Base-by-base conservation (phyloP, 306 rosid genomes). In the Vicia faba region DNA sequence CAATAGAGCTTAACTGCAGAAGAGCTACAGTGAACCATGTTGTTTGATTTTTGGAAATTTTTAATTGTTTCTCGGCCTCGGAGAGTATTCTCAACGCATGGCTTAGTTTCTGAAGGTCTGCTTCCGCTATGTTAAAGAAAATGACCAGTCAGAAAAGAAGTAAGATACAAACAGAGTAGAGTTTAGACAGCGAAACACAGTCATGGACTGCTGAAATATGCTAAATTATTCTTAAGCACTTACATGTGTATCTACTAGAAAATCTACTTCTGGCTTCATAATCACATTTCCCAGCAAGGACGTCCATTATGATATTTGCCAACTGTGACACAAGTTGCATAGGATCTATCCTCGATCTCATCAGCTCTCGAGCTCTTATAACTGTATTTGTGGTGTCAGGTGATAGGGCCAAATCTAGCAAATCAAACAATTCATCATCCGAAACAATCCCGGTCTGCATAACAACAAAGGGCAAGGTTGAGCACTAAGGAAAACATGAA, bases 1-100 rank as follows among this genome's bases (percentile, higher is more conserved):
- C 96, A 12, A 31, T 38, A 23, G 91, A 83, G 73, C 91, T 88
- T 65, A 91, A 78, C 83, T 88, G 97, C 44, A 91, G 74, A 36
- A 91, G 88, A 57, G 97, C 97, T 31, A 78, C 97, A 5, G 89
- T 91, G 64, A 88, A 88, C 97, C 97, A 91, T 8, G 96, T 91
- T 7, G 93, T 69, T 73, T 86, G 96, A 61, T 86, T 91, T 80
- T 88, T 91, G 5, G 97, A 91, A 54, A 86, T 75, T 79, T 91
- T 75, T 48, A 91, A 60, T 70, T 86, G 96, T 74, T 88, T 91
- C 80, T 91, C 91, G 1, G 96, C 69, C 70, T 91, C 97, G 13
- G 92, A 88, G 60, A 88, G 87, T 76, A 86, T 70, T 80, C 78
- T 86, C 72, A 91, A 65, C 4, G 96, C 96, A 64, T 75, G 79